Evolutionary conservation across 2,329 filamentous ascomycete species (phyloP).

Genomic region (Alternaria atra): DNA sequence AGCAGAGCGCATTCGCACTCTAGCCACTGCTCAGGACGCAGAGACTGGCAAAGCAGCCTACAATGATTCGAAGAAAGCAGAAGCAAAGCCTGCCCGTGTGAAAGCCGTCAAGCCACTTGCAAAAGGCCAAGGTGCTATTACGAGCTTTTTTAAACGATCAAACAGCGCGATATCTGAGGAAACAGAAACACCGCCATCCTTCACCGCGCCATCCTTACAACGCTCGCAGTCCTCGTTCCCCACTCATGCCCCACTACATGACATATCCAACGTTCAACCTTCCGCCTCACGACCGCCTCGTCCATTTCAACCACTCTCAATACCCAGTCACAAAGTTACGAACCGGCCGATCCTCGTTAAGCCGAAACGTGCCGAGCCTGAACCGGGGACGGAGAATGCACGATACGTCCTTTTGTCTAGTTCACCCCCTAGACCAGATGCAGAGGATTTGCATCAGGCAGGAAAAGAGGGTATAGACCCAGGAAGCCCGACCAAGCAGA

Average conservation of each 20-base stretch:
- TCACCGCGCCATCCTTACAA: conserved; percentile 19
- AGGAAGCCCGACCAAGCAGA: conserved; percentile 19
- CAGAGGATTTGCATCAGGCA: conserved; percentile 12
- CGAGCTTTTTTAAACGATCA: conserved; percentile 60
- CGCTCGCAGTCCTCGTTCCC: conserved; percentile 33
- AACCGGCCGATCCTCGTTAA: conserved; percentile 47
- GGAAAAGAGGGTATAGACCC: conserved; percentile 14
- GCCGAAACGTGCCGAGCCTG: conserved; percentile 33
- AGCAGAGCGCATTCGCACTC: conserved; percentile 40
- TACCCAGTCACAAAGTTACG: conserved; percentile 41
- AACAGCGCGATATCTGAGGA: conserved; percentile 24
- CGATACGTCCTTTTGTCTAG: conserved; percentile 61
- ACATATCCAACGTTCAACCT: conserved; percentile 45
- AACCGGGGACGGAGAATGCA: conserved; percentile 36
- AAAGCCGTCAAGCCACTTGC: conserved; percentile 49
- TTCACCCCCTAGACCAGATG: conserved; percentile 51
- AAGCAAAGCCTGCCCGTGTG: conserved; percentile 22
- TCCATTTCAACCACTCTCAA: conserved; percentile 35
- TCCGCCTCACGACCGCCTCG: conserved; percentile 13
- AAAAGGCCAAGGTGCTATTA: conserved; percentile 62
- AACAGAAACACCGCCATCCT: conserved; percentile 12
- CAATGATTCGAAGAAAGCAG: conserved; percentile 41
- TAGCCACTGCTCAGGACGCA: conserved; percentile 33
- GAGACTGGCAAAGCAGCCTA: conserved; percentile 27
- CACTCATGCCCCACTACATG: conserved; percentile 33